phyloP scores from a whole-genome alignment of 371 early-diverging fungal genomes.

The Syncephalastrum monosporum region DNA sequence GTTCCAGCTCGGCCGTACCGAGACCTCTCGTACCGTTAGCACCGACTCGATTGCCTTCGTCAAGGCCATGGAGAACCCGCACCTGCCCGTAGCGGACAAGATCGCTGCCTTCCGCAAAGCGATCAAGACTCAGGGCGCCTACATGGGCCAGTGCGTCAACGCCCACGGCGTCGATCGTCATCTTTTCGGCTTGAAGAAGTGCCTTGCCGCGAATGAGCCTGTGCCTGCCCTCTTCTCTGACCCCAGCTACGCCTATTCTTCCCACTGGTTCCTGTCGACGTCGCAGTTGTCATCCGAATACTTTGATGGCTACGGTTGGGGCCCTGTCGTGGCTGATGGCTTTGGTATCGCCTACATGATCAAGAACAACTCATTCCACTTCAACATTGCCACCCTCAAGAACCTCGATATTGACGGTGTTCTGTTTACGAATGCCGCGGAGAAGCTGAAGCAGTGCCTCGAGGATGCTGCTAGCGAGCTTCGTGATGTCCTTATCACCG shows the following conservation, averaged over 20 bases:
- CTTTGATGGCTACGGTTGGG: slow-evolving; percentile 95
- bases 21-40: slow-evolving; percentile 86
- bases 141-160: slow-evolving; percentile 82
- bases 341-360: slow-evolving; percentile 95
- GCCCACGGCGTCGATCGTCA: slow-evolving; percentile 92
- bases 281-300: slow-evolving; percentile 89
- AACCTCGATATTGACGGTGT: slow-evolving; percentile 49
- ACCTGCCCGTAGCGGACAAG: slow-evolving; percentile 53
- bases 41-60: slow-evolving; percentile 82
- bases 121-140: slow-evolving; percentile 71
- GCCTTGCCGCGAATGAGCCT: slow-evolving; percentile 65
- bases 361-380: slow-evolving; percentile 77
- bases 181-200: slow-evolving; percentile 67
- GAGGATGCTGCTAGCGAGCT: slow-evolving; percentile 76
- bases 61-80: slow-evolving; percentile 80
- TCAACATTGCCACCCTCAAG: slow-evolving; percentile 79
- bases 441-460: slow-evolving; percentile 56
- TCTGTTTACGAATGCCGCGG: slow-evolving; percentile 40
- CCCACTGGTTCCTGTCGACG: slow-evolving; percentile 93
- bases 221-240: slow-evolving; percentile 85
- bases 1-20: slow-evolving; percentile 94
- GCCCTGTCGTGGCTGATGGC: slow-evolving; percentile 94
- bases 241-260: slow-evolving; percentile 76
- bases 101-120: slow-evolving; percentile 73
- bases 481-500: slow-evolving; percentile 60